Base-by-base conservation (phyloP, 805 yeast species). In the Zygosaccharomyces siamensis region DNA sequence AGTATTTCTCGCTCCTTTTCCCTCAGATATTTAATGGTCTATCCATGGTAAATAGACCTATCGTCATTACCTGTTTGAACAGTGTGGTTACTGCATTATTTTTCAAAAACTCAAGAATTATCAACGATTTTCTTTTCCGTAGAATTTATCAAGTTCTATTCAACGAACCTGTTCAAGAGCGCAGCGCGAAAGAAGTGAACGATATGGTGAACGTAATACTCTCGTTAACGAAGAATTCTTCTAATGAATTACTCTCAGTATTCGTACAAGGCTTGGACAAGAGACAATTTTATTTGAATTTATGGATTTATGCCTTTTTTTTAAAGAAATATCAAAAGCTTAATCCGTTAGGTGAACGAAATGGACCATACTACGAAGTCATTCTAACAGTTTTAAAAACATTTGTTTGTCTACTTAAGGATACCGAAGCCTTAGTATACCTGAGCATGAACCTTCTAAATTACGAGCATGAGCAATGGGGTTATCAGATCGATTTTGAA, bases 181-280 rank as follows among this genome's bases (percentile, higher is more conserved):
- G 75, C 0, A 46, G 69, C 5, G 84, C 79, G 43, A 70, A 72
- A 16, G 72, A 74, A 3, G 62, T 86, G 16, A 84, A 85, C 56
- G 82, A 84, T 61, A 70, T 73, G 4, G 70, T 86, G 20, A 84
- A 84, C 62, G 87, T 84, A 0, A 55, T 84, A n/a, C 63, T 84
- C 0, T 81, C 92, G 0, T 56, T 87, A 7, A 68, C 83, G 0
- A 80, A 80, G 56, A 74, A 73, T 39, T 54, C 72, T 0, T 62
- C 71, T 1, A 49, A 52, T 0, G 72, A 67, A 3, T 58, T 79
- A 12, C 48, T 75, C 7, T 52, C 53, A 14, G 66, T 59, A 10
- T 46, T 79, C 21, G 50, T 58, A 7, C 43, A 31, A 2, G 54
- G 52, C 18, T 23, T 49, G 11, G 58, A 55, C 31, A 49, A 47